A percentile compares a stretch with the other conserved stretches of the same genome.
phyloP scores from a whole-genome alignment of 2,329 filamentous ascomycete species.

The Purpureocillium lavendulum region DNA sequence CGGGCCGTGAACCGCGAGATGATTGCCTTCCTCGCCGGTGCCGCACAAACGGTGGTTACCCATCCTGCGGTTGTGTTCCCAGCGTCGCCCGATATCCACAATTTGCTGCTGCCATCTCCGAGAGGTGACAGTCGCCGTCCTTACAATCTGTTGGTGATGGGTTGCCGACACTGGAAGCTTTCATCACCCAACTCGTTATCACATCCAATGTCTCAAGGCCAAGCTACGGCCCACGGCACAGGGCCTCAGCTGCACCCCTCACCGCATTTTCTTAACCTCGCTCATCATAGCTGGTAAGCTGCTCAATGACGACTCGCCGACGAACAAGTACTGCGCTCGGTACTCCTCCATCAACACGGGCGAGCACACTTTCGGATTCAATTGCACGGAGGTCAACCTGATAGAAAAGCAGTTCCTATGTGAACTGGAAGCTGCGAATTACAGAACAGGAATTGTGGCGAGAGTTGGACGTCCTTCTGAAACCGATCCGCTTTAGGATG shows the following conservation, averaged over 20 bases:
- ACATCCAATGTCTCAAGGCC: conserved; percentile 81
- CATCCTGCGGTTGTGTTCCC: conserved; percentile 58
- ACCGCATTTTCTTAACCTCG: conserved; percentile 91
- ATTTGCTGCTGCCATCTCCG: conserved; percentile 40
- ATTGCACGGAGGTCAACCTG: conserved; percentile 89
- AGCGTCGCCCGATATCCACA: conserved; percentile 22
- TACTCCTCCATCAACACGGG: conserved; percentile 73
- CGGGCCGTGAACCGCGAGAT: conserved; percentile 65
- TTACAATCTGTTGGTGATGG: conserved; percentile 38
- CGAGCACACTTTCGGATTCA: conserved; percentile 73
- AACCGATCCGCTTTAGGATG: conserved; percentile 64
- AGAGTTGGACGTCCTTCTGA: conserved; percentile 82
- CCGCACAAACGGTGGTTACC: conserved; percentile 69
- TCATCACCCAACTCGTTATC: conserved; percentile 85
- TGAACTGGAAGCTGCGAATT: conserved; percentile 91
- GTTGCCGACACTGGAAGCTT: conserved; percentile 77
- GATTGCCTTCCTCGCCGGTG: conserved; percentile 68
- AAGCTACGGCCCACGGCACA: conserved; percentile 90
- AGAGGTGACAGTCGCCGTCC: conserved; percentile 37
- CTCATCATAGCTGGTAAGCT: conserved; percentile 91
- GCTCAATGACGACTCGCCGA: conserved; percentile 94
- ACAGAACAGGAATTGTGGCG: conserved; percentile 76
- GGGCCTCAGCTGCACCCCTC: conserved; percentile 90
- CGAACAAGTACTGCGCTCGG: conserved; percentile 99
- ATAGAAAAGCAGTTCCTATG: conserved; percentile 99